Base-by-base conservation (phyloP, 768 basidiomycete species). In the Russula griseocarnosa region DNA sequence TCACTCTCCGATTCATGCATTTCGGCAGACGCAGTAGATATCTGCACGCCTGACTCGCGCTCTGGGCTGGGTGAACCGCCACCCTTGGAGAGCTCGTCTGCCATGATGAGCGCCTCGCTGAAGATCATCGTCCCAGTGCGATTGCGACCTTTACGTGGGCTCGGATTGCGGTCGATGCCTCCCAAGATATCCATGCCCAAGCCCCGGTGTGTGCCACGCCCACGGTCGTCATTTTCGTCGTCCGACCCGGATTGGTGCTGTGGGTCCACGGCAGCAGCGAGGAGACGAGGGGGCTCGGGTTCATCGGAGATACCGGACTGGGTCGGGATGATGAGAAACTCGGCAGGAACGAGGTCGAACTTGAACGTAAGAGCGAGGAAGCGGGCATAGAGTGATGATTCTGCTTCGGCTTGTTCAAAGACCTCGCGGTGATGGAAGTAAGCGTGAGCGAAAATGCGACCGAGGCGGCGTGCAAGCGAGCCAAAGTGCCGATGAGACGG, bases 381-480 rank as follows among this genome's bases (percentile, higher is more conserved):
- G 69, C 94, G 88, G 40, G 88, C 87, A 71, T 96, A 95, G 3
- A 97, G 79, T 0, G 90, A 90, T 8, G 89, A 92, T 75, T 97
- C 94, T 7, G 86, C 91, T 76, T 95, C 93, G 34, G 88, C 88
- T 72, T 92, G 89, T 69, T 92, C 88, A 73, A 96, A 96, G 0
- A 85, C 85, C 72, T 94, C 94, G 67, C 92, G 87, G 74, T 96
- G 94, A 73, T 94, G 92, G 77, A 88, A 95, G 79, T 94, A 98
- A 2, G 94, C 94, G 74, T 99, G 96, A 0, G 92, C 92, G 72
- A 99, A 98, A 66, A 98, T 94, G 42, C 96, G 86, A 1, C 94
- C 94, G 1, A 98, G 85, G 16, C 96, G 86, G 0, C 96, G 85
- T 22, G 92, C 92, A 26, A 96, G 86, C 18, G 91, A 92, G 55